A percentile compares a stretch with the other conserved stretches of the same genome.
These are phyloP conservation scores for Arxiozyma slooffiae DNA, from an alignment of 1,139 yeast species.

Conservation along the genomic window DNA sequence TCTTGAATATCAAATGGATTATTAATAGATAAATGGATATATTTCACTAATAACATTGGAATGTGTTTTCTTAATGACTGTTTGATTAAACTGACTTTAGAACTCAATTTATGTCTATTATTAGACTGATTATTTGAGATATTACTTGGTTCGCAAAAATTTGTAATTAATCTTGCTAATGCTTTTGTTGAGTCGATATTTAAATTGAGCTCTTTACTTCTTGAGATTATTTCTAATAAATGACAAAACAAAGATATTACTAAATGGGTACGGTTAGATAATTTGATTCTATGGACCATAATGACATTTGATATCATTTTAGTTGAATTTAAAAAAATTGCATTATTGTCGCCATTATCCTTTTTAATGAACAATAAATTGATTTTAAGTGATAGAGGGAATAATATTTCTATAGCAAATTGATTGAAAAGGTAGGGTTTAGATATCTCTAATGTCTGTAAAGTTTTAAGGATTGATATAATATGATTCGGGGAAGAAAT, in stretches of 20 bases:
- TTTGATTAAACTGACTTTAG: slow-evolving; percentile 48
- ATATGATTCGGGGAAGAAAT: slow-evolving; percentile 3
- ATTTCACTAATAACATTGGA: slow-evolving; percentile 51
- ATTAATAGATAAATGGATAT: slow-evolving; percentile 43
- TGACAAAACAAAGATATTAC: slow-evolving; percentile 41
- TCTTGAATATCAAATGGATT: slow-evolving; percentile 40
- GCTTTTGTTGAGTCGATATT: slow-evolving; percentile 34
- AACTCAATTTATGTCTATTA: slow-evolving; percentile 38
- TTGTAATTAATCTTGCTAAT: slow-evolving; percentile 50
- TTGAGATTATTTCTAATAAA: slow-evolving; percentile 40
- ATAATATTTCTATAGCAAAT: slow-evolving; percentile 48
- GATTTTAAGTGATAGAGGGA: slow-evolving; percentile 32
- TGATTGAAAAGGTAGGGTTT: slow-evolving; percentile 59
- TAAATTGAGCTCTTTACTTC: slow-evolving; percentile 14
- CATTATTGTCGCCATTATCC: slow-evolving; percentile 12
- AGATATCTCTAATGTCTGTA: slow-evolving; percentile 39
- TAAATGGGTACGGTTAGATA: slow-evolving; percentile 65
- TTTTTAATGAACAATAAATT: slow-evolving; percentile 5
- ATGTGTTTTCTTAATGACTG: slow-evolving; percentile 52
- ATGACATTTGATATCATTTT: slow-evolving; percentile 47
- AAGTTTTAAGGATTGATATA: slow-evolving; percentile 15
- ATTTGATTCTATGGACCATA: slow-evolving; percentile 58
- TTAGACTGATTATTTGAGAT: slow-evolving; percentile 13
- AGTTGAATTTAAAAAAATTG: slow-evolving; percentile 34
- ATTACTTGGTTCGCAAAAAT: slow-evolving; percentile 61